Evolutionary conservation across 495 filamentous ascomycete species (phyloP).

Genomic region (Paragyromitra xinjiangensis): DNA sequence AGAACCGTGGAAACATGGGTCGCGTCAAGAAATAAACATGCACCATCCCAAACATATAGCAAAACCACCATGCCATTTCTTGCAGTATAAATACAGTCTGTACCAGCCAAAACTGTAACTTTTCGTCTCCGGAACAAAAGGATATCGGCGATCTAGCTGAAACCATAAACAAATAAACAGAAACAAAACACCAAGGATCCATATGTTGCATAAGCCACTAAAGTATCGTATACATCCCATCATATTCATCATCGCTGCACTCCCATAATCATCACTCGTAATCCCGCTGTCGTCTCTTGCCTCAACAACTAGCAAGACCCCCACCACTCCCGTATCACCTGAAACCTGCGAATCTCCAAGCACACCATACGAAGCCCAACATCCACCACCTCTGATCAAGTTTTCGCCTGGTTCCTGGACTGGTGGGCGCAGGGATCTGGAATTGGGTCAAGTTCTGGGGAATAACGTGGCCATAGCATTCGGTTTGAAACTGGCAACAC

Average conservation of each 20-base stretch:
- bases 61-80: not conserved
- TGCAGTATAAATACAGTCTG: not conserved
- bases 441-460: conserved; percentile 42
- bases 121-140: not conserved
- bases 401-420: not conserved
- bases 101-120: not conserved
- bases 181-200: not conserved
- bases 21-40: not conserved
- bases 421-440: conserved; percentile 33
- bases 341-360: conserved; percentile 3
- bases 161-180: not conserved
- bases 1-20: not conserved
- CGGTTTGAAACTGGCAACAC: conserved; percentile 34
- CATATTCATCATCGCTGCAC: not conserved
- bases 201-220: conserved; percentile 10
- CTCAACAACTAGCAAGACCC: not conserved
- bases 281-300: not conserved
- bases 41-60: not conserved
- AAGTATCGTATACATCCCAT: conserved; percentile 1
- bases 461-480: conserved; percentile 37
- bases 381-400: conserved; percentile 21
- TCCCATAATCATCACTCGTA: not conserved
- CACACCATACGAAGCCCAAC: conserved; percentile 18
- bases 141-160: not conserved
- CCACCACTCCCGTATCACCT: not conserved